Evolutionary conservation across 495 filamentous ascomycete species (phyloP).

Genomic region (Penicillium cataractarum): DNA sequence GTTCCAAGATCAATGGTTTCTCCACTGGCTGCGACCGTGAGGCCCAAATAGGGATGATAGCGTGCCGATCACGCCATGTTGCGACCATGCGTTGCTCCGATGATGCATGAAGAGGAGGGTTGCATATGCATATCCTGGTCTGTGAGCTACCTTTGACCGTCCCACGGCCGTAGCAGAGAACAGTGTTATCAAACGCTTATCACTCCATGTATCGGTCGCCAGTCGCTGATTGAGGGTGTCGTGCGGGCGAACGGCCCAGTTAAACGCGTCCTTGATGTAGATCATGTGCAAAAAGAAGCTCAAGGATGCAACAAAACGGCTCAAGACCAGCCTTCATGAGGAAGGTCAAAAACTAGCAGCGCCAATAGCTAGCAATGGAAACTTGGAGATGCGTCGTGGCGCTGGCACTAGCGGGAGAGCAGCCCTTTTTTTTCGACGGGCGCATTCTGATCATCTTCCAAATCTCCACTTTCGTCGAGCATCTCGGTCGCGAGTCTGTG

Average conservation of each 20-base stretch:
- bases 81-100: not conserved
- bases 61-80: not conserved
- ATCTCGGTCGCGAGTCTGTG: not conserved
- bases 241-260: not conserved
- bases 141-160: not conserved
- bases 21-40: not conserved
- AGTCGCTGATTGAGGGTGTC: not conserved
- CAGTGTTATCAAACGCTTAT: too few species aligned
- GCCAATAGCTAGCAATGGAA: not conserved
- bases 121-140: not conserved
- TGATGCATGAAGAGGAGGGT: not conserved
- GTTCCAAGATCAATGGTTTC: not conserved
- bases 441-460: not conserved
- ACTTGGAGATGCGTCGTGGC: slow-evolving; percentile 1
- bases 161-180: not conserved
- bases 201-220: too few species aligned
- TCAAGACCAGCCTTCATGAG: slow-evolving; percentile 13
- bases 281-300: not conserved
- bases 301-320: not conserved
- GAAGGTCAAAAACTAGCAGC: slow-evolving; percentile 5
- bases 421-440: not conserved
- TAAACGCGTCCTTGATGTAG: too few species aligned
- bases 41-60: not conserved
- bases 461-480: not conserved
- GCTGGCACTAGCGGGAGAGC: not conserved